Conservation (phyloP, 768 basidiomycete genomes). For the Psilocybe azurescens region DNA sequence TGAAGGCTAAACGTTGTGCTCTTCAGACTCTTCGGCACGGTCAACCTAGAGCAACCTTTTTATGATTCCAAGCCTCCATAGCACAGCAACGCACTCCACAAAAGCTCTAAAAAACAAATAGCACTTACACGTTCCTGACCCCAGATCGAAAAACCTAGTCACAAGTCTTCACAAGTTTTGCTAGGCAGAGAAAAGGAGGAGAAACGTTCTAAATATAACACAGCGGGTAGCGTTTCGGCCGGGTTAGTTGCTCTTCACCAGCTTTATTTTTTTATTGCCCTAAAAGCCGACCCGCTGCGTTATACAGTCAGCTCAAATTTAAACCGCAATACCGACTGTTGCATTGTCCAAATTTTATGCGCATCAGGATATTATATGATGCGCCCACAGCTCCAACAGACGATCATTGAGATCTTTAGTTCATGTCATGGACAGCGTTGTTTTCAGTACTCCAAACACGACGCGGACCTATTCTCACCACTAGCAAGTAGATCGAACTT, state of each 20-base stretch:
- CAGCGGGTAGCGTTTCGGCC: background rate
- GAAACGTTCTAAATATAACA: background rate
- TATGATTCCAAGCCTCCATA: too few relatives aligned
- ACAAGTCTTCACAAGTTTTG: too few relatives aligned
- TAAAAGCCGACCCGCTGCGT: background rate
- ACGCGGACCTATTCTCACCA: background rate
- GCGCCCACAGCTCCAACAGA: background rate
- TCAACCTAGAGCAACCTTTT: background rate
- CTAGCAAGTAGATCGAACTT: background rate
- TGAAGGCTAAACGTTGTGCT: background rate
- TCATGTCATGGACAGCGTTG: background rate
- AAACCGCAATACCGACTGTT: background rate
- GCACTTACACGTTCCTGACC: too few relatives aligned
- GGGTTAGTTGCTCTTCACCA: background rate
- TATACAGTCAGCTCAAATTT: background rate
- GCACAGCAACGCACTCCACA: too few relatives aligned
- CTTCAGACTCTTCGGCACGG: background rate
- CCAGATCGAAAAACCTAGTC: too few relatives aligned
- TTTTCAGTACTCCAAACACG: background rate
- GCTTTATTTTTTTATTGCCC: background rate
- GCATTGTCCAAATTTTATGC: background rate
- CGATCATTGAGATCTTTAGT: background rate
- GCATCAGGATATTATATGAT: background rate
- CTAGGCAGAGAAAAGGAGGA: background rate
- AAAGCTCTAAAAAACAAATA: too few relatives aligned